phyloP scores from a whole-genome alignment of 73 alveolate species.

The Blepharisma stoltei region DNA sequence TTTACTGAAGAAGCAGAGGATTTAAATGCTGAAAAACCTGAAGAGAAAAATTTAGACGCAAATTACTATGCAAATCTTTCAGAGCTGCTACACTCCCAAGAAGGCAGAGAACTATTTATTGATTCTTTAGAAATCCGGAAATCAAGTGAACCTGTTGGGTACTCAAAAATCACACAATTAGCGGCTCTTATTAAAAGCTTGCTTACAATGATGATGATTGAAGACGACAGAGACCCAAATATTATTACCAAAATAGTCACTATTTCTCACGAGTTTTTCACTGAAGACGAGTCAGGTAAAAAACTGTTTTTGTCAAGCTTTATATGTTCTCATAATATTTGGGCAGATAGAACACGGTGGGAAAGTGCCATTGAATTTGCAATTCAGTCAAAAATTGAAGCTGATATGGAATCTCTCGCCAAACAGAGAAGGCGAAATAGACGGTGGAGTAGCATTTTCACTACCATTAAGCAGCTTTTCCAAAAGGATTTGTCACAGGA shows the following conservation, averaged over 20 bases:
- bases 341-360: slow-evolving; percentile 18
- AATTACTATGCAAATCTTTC: not conserved
- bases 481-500: not conserved
- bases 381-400: not conserved
- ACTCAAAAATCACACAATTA: not conserved
- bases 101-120: not conserved
- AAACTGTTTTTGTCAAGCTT: not conserved
- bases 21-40: too few species aligned
- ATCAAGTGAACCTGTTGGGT: not conserved
- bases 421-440: not conserved
- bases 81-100: slow-evolving; percentile 10
- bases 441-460: not conserved
- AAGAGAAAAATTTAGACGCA: not conserved
- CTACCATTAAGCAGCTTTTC: not conserved
- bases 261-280: not conserved
- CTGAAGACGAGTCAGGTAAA: not conserved
- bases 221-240: not conserved
- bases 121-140: not conserved
- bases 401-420: not conserved
- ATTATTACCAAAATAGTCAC: not conserved
- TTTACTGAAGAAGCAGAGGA: too few species aligned
- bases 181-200: slow-evolving; percentile 10
- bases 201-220: not conserved
- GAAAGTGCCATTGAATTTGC: slow-evolving; percentile 19
- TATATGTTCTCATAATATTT: not conserved